Evolutionary conservation across 1,139 yeast species (phyloP).

Genomic region (Taphrina flavorubra): DNA sequence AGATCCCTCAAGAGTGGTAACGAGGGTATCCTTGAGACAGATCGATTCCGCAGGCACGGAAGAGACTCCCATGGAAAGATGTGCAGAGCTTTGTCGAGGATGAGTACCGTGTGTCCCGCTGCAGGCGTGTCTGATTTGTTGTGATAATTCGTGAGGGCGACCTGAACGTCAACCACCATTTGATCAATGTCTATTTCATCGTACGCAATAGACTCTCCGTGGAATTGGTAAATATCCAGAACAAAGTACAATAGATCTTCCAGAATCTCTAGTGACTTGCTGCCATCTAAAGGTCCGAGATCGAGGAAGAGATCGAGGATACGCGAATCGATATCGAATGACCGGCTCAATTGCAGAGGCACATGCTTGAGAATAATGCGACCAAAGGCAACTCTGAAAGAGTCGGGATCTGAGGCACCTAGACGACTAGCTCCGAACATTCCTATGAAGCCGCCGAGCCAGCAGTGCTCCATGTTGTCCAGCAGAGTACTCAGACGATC

Average conservation of each 20-base stretch:
- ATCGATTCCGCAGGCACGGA: conserved; percentile 58
- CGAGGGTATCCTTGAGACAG: conserved; percentile 81
- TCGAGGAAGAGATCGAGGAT: conserved; percentile 62
- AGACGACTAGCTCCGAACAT: conserved; percentile 7
- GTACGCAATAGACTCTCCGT: conserved; percentile 68
- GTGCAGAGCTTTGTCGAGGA: conserved; percentile 69
- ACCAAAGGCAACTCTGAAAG: conserved; percentile 28
- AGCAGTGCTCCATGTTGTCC: conserved; percentile 63
- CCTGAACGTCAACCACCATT: conserved; percentile 58
- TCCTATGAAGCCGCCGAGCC: conserved; percentile 84
- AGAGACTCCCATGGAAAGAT: conserved; percentile 89
- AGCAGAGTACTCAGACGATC: conserved; percentile 61
- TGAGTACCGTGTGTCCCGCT: conserved; percentile 65
- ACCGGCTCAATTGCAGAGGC: conserved; percentile 39
- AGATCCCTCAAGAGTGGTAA: conserved; percentile 58
- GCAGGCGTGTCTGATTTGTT: conserved; percentile 44
- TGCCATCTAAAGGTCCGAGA: conserved; percentile 51
- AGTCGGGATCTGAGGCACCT: conserved; percentile 10
- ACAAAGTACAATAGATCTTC: conserved; percentile 71
- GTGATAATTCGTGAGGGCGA: conserved; percentile 53
- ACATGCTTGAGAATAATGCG: conserved; percentile 39
- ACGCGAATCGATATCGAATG: conserved; percentile 59
- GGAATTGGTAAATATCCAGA: conserved; percentile 64
- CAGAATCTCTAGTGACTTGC: conserved; percentile 53
- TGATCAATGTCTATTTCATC: conserved; percentile 66